Base-by-base conservation (phyloP, 768 basidiomycete species). In the Tephrocybe sp. region DNA sequence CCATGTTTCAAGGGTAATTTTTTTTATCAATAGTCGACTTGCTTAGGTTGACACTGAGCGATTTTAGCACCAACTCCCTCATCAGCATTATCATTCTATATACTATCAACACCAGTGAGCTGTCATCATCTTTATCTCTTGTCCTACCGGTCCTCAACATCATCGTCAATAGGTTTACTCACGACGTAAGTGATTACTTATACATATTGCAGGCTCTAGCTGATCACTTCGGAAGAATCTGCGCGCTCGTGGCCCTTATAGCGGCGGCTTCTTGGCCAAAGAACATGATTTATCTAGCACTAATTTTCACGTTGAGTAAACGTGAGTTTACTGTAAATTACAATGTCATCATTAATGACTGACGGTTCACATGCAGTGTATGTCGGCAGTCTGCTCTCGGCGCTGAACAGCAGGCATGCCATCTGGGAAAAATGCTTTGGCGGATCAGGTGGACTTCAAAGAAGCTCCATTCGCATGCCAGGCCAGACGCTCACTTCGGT, bases 21-120 rank as follows among this genome's bases (percentile, higher is more conserved):
- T n/a, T n/a, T n/a, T n/a, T n/a, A n/a, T n/a, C n/a, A n/a, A n/a
- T n/a, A n/a, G n/a, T n/a, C n/a, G n/a, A n/a, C n/a, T n/a, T n/a
- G n/a, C n/a, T n/a, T n/a, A n/a, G n/a, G n/a, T n/a, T n/a, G n/a
- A n/a, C n/a, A n/a, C n/a, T n/a, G n/a, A n/a, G n/a, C n/a, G n/a
- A n/a, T n/a, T n/a, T n/a, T 45, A 45, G 45, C 6, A 45, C 45
- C 6, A 45, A 45, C 32, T 20, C 28, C 14, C 12, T 32, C 8
- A 45, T 45, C 17, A 45, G 30, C 32, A 45, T 17, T 18, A 3
- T 45, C 2, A 32, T 45, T 17, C 4, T 45, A 12, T 45, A 45
- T 18, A 33, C 17, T n/a, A 14, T 45, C 33, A 45, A 45, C 17
- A 33, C 45, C 14, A 45, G 45, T 45, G n/a, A 34, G 45, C 21